These are phyloP conservation scores for Picochlorum costavermella DNA, from an alignment of 139 green algal species.

Conservation along the genomic window DNA sequence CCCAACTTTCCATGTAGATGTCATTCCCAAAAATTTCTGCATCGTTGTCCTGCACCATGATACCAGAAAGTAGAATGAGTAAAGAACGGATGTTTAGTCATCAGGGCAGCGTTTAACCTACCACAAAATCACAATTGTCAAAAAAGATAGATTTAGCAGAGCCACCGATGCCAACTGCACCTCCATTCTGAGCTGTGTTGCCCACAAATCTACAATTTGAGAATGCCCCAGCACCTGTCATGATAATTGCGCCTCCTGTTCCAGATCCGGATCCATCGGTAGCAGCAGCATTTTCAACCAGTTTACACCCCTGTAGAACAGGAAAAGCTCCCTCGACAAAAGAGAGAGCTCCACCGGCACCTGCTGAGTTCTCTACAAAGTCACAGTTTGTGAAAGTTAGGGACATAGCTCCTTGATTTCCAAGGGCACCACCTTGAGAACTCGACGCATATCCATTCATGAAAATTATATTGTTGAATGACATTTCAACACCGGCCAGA, in stretches of 20 bases:
- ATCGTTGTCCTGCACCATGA: conserved; percentile 12
- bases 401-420: conserved; percentile 22
- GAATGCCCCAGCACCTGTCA: conserved; percentile 22
- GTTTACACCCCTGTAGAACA: conserved; percentile 7
- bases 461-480: conserved; percentile 26
- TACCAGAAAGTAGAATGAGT: neutral
- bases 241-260: conserved; percentile 21
- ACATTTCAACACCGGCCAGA: conserved; percentile 12
- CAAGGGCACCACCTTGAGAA: conserved; percentile 20
- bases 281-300: conserved; percentile 10
- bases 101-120: neutral
- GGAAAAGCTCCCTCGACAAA: conserved; percentile 23
- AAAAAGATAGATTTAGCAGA: conserved; percentile 23
- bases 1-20: conserved; percentile 34
- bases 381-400: conserved; percentile 25
- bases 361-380: conserved; percentile 23
- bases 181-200: conserved; percentile 18
- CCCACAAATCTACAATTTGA: conserved; percentile 7
- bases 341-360: conserved; percentile 12
- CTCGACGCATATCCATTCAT: neutral
- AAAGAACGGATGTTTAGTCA: neutral
- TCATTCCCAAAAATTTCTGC: conserved; percentile 30
- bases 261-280: conserved; percentile 15
- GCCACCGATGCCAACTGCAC: conserved; percentile 23
- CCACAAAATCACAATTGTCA: conserved; percentile 24